Conservation (phyloP, 2,329 filamentous ascomycete species). For the Dichotomopilus funicola region DNA sequence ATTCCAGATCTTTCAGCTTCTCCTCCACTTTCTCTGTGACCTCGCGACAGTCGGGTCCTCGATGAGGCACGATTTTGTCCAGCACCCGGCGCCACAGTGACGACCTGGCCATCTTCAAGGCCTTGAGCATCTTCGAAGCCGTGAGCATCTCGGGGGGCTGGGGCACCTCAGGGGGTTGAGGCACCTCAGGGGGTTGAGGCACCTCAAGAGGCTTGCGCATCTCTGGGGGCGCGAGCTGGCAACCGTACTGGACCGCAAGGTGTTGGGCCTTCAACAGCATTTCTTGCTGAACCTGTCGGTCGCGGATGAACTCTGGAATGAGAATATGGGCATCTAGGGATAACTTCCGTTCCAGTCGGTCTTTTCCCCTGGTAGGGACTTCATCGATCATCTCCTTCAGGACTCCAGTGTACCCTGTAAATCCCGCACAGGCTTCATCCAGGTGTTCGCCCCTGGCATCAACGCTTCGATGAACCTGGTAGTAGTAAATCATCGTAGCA, state of each 20-base stretch:
- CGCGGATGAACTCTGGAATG: slow-evolving; percentile 2
- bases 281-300: not conserved
- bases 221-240: not conserved
- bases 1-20: no score
- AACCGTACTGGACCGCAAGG: not conserved
- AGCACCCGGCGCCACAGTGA: no score
- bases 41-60: no score
- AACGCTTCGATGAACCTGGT: slow-evolving; percentile 6
- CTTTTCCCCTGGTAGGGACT: slow-evolving; percentile 10
- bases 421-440: not conserved
- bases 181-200: no score
- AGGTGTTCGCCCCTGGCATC: not conserved
- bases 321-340: slow-evolving; percentile 14
- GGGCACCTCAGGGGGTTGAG: no score
- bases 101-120: no score
- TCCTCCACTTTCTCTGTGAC: no score
- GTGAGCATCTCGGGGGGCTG: no score
- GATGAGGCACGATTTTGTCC: no score
- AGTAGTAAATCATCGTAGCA: slow-evolving; percentile 16
- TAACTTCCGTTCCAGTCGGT: slow-evolving; percentile 17
- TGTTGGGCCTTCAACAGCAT: not conserved
- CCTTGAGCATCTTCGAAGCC: no score
- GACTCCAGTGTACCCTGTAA: slow-evolving; percentile 18
- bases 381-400: slow-evolving; percentile 18
- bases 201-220: no score